Base-by-base conservation (phyloP, 1,284 basidiomycete genomes). In the Cryptococcus floricola region DNA sequence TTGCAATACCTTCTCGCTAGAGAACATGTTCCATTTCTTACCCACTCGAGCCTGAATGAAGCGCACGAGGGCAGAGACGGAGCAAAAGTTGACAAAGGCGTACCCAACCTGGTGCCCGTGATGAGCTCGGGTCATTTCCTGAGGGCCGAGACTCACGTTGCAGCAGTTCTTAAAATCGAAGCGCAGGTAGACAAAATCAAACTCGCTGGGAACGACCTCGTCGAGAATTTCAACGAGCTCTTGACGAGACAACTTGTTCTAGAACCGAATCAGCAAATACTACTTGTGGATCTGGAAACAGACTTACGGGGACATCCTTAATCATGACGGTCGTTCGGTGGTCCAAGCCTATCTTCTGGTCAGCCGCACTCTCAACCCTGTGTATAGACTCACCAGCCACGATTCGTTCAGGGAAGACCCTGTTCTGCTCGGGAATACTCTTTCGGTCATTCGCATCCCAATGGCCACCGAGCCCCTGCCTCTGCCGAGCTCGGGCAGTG, bases 111-210 rank as follows among this genome's bases (percentile, higher is more conserved):
- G 55, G 9, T 27, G 7, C 27, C 14, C 10, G 25, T 41, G 18
- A 19, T 44, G 41, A 34, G 31, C 31, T 34, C 10, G 31, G 31
- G 31, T 8, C 45, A 25, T 25, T 46, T 46, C 25, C 19, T 42
- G 9, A 9, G n/a, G 14, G 10, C 27, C 42, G 1, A 13, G 50
- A 39, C 71, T 67, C 46, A 75, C 75, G 52, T 78, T 78, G 59
- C 75, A 77, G 57, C 69, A 68, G 55, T 75, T 76, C 49, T 68
- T 66, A 59, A 76, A 77, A 59, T 77, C 76, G 54, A 76, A 77
- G 3, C 76, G 71, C 3, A 77, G 65, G 53, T 77, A 77, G 31
- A 75, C 70, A 61, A 77, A 77, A 59, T 77, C 75, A 50, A 72
- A 74, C 27, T 68, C 70, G 13, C 67, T 63, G 1, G 75, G 76